Evolutionary conservation across 2,329 filamentous ascomycete genomes (phyloP), one percentile per base, ranked within the genome.

Genomic region (Neocatenulostroma microsporum): DNA sequence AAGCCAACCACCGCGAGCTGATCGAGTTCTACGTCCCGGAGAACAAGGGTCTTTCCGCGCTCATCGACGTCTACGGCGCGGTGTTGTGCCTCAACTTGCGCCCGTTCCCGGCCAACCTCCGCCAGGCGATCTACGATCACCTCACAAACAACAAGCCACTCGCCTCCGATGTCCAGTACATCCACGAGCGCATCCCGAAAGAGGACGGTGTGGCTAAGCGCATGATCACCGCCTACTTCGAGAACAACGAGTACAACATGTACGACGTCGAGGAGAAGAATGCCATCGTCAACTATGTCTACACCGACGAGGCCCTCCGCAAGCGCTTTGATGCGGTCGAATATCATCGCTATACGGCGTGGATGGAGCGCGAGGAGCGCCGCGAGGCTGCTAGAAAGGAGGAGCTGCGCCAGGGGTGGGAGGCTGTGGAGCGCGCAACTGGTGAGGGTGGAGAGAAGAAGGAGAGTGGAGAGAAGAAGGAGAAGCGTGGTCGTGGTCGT

Each of bases 21-120:
- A 28, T 44, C 5, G 30, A 31, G 3, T 41, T 41, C 21, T 39
- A 45, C 13, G 41, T 39, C 18, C 41, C 43, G 2, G n/a, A n/a
- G n/a, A n/a, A n/a, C n/a, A n/a, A n/a, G n/a, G n/a, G n/a, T n/a
- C 34, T 50, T 2, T 19, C 20, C 5, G 21, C 36, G 5, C 38
- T 50, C 2, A 24, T 47, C 37, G 44, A 52, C 14, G 21, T 43
- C 13, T 52, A 49, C 34, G 38, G 42, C 9, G 41, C 42, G n/a
- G 33, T 30, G 2, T 21, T 41, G 11, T 32, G 31, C 12, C 36
- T 36, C 39, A 31, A 39, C 15, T 31, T 44, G 19, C 31, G 30
- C 11, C 41, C 41, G 8, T 31, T 37, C 18, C 34, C 38, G 9
- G 24, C 15, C 15, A 32, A 28, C 2, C 39, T 44, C 11, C 35